phyloP scores from a whole-genome alignment of 2,329 filamentous ascomycete genomes.

The Colletotrichum higginsianum region DNA sequence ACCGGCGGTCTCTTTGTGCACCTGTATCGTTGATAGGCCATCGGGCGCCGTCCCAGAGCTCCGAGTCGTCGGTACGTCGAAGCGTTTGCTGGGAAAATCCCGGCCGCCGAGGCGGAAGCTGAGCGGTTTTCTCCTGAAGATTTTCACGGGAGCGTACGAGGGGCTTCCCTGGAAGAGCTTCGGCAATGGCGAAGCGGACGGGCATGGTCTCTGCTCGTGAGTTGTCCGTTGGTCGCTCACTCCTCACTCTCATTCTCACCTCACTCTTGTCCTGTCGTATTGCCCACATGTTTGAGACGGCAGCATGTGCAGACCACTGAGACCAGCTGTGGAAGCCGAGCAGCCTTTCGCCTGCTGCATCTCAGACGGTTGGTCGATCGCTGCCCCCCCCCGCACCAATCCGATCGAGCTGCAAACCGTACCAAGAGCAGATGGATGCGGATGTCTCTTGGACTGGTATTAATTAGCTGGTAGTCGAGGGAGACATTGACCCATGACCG shows the following conservation, averaged over 20 bases:
- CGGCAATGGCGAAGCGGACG: constrained; percentile 26
- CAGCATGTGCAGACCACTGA: too few species aligned
- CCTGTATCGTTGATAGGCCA: constrained; percentile 24
- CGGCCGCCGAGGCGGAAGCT: constrained; percentile 17
- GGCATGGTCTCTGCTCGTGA: constrained; percentile 5
- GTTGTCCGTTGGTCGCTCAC: constrained; percentile 19
- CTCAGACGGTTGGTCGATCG: constrained; percentile 26
- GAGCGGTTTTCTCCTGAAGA: constrained; percentile 33
- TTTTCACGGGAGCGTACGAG: constrained; percentile 28
- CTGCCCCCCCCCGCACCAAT: constrained; percentile 28
- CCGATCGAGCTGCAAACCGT: constrained; percentile 32
- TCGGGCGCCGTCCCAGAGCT: constrained; percentile 5
- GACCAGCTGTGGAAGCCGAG: constrained; percentile 11
- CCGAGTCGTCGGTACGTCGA: constrained; percentile 8
- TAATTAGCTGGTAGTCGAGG: constrained; percentile 29
- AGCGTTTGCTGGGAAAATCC: constrained; percentile 21
- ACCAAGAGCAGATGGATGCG: constrained; percentile 17
- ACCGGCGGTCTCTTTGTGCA: constrained; percentile 23
- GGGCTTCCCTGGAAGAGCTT: constrained; percentile 16
- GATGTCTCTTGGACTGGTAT: background rate
- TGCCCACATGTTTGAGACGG: constrained; percentile 7
- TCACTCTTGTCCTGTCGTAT: background rate
- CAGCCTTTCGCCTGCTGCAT: constrained; percentile 37
- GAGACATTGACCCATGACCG: background rate
- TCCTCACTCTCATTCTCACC: constrained; percentile 37